Evolutionary conservation across 495 filamentous ascomycete species (phyloP).

Genomic region (Cercophora samala): DNA sequence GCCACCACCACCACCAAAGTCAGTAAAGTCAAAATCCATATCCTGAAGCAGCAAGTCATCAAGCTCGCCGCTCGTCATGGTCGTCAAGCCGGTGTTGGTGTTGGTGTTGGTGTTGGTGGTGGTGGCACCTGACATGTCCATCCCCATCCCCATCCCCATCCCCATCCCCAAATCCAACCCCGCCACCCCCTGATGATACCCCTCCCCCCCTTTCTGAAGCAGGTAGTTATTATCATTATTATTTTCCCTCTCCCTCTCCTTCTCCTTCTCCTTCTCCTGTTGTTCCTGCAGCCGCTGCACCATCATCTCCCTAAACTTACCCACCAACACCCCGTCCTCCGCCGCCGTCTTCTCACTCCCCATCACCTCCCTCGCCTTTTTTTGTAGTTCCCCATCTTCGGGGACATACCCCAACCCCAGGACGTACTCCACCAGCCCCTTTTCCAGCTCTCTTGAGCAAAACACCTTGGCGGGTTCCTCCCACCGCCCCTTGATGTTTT

Average conservation of each 20-base stretch:
- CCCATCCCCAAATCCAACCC: neutral
- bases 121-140: conserved; percentile 16
- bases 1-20: conserved; percentile 11
- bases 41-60: conserved; percentile 37
- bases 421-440: conserved; percentile 43
- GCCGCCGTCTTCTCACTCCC: conserved; percentile 42
- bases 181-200: neutral
- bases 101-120: conserved; percentile 15
- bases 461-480: conserved; percentile 46
- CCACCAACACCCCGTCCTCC: conserved; percentile 47
- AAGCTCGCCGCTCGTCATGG: conserved; percentile 39
- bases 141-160: neutral
- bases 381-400: conserved; percentile 37
- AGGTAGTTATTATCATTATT: neutral
- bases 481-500: conserved; percentile 33
- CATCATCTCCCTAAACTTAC: conserved; percentile 47
- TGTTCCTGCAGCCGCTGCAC: conserved; percentile 14
- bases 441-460: conserved; percentile 53
- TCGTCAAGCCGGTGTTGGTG: conserved; percentile 10
- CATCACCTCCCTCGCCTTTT: conserved; percentile 44
- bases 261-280: no score
- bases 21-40: conserved; percentile 36
- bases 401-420: conserved; percentile 33
- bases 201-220: neutral
- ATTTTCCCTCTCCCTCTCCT: no score